A percentile compares a stretch with the other conserved stretches of the same genome.
These are phyloP conservation scores for Ascochyta koolunga DNA, from an alignment of 2,329 filamentous ascomycete genomes.

Conservation along the genomic window DNA sequence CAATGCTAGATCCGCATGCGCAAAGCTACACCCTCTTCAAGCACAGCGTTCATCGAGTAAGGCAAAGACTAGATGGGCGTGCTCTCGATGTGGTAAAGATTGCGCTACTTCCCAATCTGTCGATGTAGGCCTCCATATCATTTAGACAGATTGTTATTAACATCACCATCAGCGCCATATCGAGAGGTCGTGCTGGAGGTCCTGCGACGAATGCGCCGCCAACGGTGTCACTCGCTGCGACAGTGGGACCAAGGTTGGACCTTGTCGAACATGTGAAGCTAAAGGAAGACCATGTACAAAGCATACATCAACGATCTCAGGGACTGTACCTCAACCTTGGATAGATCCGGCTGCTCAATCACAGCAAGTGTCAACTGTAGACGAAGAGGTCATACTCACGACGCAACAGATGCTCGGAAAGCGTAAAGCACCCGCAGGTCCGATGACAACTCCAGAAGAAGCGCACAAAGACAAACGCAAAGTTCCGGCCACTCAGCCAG, in stretches of 20 bases:
- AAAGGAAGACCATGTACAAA: conserved; percentile 14
- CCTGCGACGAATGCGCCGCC: conserved; percentile 23
- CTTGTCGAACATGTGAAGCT: conserved; percentile 15
- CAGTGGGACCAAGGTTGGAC: neutral
- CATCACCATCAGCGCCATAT: conserved; percentile 10
- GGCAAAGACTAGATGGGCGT: neutral
- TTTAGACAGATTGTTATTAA: neutral
- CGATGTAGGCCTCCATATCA: neutral
- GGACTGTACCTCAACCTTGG: neutral
- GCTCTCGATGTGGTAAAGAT: conserved; percentile 6
- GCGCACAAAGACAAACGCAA: neutral
- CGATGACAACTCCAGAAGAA: neutral
- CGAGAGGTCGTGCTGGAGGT: conserved; percentile 17
- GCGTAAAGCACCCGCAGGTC: neutral
- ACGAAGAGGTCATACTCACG: neutral
- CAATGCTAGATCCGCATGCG: neutral
- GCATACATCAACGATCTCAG: conserved; percentile 3
- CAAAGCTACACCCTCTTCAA: neutral
- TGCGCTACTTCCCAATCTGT: neutral
- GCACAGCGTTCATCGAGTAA: neutral
- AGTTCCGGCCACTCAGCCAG: neutral
- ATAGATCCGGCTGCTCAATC: neutral
- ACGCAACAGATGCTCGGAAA: neutral
- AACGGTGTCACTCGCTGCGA: conserved; percentile 9
- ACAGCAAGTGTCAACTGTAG: neutral